These are phyloP conservation scores for Cenococcum geophilum DNA, from an alignment of 495 filamentous ascomycete species.

Conservation along the genomic window DNA sequence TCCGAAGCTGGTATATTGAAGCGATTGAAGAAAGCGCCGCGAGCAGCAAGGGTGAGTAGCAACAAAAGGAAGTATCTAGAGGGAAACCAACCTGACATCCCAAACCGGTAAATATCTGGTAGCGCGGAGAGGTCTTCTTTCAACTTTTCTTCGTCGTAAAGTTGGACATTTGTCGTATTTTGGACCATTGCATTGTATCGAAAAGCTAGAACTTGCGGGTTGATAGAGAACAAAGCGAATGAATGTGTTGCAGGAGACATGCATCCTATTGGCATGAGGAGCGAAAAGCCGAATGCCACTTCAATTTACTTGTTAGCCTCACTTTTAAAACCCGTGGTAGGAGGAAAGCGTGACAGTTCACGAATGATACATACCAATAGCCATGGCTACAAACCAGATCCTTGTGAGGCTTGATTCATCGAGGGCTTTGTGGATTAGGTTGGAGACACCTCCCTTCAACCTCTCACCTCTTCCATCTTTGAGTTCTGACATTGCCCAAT, in stretches of 20 bases:
- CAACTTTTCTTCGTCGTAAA: constrained; percentile 7
- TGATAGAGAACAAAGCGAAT: constrained; percentile 4
- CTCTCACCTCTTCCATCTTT: not conserved
- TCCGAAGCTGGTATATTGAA: not conserved
- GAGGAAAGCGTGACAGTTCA: not conserved
- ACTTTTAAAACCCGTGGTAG: not conserved
- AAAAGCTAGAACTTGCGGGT: constrained; percentile 2
- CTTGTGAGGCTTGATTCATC: not conserved
- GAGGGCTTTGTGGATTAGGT: not conserved
- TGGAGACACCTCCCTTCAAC: not conserved
- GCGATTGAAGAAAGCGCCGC: not conserved
- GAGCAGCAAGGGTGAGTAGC: not conserved
- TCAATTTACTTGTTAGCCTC: not conserved
- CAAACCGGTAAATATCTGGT: constrained; percentile 5
- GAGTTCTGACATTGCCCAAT: not conserved
- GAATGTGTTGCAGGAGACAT: not conserved
- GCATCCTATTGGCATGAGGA: constrained; percentile 6
- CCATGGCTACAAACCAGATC: constrained; percentile 1
- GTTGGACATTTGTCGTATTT: not conserved
- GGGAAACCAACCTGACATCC: constrained; percentile 5
- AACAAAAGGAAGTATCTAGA: not conserved
- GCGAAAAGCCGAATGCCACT: constrained; percentile 8
- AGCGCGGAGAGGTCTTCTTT: not conserved
- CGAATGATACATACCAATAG: not conserved
- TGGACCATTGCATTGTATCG: constrained; percentile 5